These are phyloP conservation scores for Pleurostoma richardsiae DNA, from an alignment of 2,329 filamentous ascomycete genomes.

Conservation along the genomic window DNA sequence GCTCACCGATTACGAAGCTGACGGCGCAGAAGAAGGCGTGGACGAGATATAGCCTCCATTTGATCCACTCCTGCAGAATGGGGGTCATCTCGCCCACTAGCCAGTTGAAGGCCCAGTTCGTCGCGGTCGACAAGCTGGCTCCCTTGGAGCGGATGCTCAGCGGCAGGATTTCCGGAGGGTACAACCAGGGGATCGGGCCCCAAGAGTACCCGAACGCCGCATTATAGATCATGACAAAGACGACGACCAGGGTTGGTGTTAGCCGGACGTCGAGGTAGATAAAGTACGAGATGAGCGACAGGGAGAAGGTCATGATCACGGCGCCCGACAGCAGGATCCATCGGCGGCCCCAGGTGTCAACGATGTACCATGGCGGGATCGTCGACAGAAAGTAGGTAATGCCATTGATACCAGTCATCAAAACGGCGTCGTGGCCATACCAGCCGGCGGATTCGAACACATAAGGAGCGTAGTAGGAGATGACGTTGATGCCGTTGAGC, in stretches of 20 bases:
- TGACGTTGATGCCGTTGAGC: slow-evolving; percentile 98
- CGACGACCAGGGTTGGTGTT: slow-evolving; percentile 80
- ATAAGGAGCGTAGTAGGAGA: slow-evolving; percentile 95
- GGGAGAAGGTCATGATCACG: slow-evolving; percentile 79
- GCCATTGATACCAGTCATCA: slow-evolving; percentile 97
- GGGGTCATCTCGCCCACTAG: slow-evolving; percentile 93
- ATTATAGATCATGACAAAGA: slow-evolving; percentile 98
- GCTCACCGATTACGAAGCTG: slow-evolving; percentile 93
- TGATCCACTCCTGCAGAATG: slow-evolving; percentile 83
- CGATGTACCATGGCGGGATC: slow-evolving; percentile 94
- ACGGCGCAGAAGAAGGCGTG: slow-evolving; percentile 96
- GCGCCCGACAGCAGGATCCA: slow-evolving; percentile 88
- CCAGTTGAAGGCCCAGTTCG: slow-evolving; percentile 99
- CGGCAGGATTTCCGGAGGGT: slow-evolving; percentile 96
- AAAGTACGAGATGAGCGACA: slow-evolving; percentile 92
- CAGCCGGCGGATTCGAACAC: slow-evolving; percentile 98
- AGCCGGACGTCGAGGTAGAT: slow-evolving; percentile 76
- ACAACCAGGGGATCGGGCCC: slow-evolving; percentile 97
- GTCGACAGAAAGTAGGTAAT: slow-evolving; percentile 87
- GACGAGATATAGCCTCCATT: slow-evolving; percentile 89
- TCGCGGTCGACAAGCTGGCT: slow-evolving; percentile 89
- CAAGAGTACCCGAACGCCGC: slow-evolving; percentile 91
- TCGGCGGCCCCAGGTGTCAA: slow-evolving; percentile 86
- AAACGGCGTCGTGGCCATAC: slow-evolving; percentile 80
- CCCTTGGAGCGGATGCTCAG: slow-evolving; percentile 96